phyloP scores from a whole-genome alignment of 768 basidiomycete genomes.

The Megacollybia marginata region DNA sequence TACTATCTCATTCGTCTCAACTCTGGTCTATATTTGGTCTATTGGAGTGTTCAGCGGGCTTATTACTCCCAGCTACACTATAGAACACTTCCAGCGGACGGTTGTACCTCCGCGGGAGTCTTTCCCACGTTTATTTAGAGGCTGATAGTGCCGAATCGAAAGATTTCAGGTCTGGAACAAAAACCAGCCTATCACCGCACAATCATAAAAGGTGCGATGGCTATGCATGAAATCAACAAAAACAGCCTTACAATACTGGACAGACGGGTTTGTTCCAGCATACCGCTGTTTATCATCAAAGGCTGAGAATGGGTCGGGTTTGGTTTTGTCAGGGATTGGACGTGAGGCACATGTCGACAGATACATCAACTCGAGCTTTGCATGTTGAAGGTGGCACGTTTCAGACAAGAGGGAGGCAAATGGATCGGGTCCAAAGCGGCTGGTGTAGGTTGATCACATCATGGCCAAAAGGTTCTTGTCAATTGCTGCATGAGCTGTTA shows the following conservation, averaged over 20 bases:
- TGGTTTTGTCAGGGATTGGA: background rate
- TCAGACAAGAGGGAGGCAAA: conserved; percentile 9
- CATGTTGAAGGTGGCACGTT: conserved; percentile 8
- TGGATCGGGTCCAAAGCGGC: conserved; percentile 11
- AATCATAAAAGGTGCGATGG: conserved; percentile 3
- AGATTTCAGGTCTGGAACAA: too few species aligned
- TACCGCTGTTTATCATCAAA: conserved; percentile 2
- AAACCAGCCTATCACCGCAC: too few species aligned
- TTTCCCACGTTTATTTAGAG: too few species aligned
- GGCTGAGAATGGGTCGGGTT: conserved; percentile 1
- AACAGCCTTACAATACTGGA: conserved; percentile 4
- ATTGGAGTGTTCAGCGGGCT: too few species aligned
- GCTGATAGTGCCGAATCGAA: too few species aligned
- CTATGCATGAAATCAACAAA: conserved; percentile 3
- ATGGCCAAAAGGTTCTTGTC: conserved; percentile 6
- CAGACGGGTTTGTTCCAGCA: conserved; percentile 2
- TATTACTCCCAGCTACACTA: too few species aligned
- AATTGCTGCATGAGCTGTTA: conserved; percentile 6
- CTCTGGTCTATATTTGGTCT: too few species aligned
- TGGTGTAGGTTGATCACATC: conserved; percentile 8
- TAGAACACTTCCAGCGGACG: too few species aligned
- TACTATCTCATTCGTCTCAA: too few species aligned
- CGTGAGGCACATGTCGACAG: background rate
- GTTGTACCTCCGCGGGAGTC: too few species aligned
- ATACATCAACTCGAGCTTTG: conserved; percentile 10